Evolutionary conservation across 306 rosid species (phyloP), one percentile per base, ranked within the genome.

Genomic region (Prunus kanzakura): DNA sequence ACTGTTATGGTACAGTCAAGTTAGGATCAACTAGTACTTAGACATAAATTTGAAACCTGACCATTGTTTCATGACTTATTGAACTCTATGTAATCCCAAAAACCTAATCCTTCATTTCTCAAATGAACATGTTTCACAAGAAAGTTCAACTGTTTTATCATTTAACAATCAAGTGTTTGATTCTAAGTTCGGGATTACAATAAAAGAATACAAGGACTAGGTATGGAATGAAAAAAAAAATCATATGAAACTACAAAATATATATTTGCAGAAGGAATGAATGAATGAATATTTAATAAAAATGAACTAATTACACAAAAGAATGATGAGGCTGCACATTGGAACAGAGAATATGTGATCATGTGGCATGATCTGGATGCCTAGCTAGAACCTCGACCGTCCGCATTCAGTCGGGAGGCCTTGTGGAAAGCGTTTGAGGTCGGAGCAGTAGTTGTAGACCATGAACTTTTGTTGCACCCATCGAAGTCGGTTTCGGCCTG

Each of bases 401-500:
- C 66, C 71, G 81, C 91, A 87, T 67, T 87, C 91, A 18, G 67
- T 49, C 11, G 91, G 91, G 43, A 80, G 66, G 47, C 85, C 87
- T 56, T 84, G 72, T 8, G 88, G 82, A 57, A 84, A 87, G 25
- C 88, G 75, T 32, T 80, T 82, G 50, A 47, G 35, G 58, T 87
- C 91, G 12, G 64, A 47, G 71, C 91, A 87, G 76, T 84, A 84
- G 68, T 84, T 77, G 72, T 87, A 87, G 18, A 87, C 61, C 91
- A 87, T 82, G 82, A 60, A 80, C 63, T 84, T 84, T 19, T 80
- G 75, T 11, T 84, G 88, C 82, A 75, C 88, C 91, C 91, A 87
- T 35, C 83, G 54, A 38, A 87, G 67, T 50, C 79, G 76, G 29
- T 83, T 84, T 22, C 85, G 76, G 10, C 85, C 78, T 11, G 79